Evolutionary conservation across 2,329 filamentous ascomycete species (phyloP), one percentile per base, ranked within the genome.

Genomic region (Sporothrix humicola): DNA sequence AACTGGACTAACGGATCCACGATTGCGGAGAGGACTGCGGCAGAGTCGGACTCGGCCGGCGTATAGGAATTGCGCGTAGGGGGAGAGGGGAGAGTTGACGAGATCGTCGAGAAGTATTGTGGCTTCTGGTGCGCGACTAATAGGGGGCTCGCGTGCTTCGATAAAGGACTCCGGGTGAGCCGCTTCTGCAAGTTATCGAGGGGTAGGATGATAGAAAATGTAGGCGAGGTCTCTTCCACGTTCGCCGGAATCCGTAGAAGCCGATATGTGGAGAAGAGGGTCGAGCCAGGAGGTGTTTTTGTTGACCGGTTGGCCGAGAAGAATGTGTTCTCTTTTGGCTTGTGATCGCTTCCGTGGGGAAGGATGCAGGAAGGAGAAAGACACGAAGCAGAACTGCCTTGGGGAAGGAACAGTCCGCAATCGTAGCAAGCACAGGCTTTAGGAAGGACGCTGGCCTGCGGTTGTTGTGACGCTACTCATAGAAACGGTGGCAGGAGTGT

Each of bases 31-130:
- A 81, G 77, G 79, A 81, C 82, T 85, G 86, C 86, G 84, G 86
- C 85, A 86, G 88, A 88, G 87, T 77, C 76, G 77, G 81, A 82
- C 85, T 87, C 87, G 85, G 84, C 88, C 84, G 86, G 88, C 90
- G 90, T 79, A 81, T 85, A 61, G 54, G 48, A 31, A 82, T 78
- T 76, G 78, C 79, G 74, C 73, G 74, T 73, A 59, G 75, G 73
- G 56, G 58, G 17, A 59, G 68, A 76, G 66, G 20, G 73, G 66
- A 74, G 63, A 66, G 23, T 13, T 70, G 70, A 72, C 63, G 48
- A 61, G n/a, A 9, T 46, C 69, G 72, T 71, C 69, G 61, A n/a
- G 50, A 58, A 68, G 59, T 44, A 73, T 73, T 56, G 68, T 73
- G 66, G 66, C 73, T 50, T 72, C 70, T 17, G 58, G n/a, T 46